Conservation (phyloP, 2,329 filamentous ascomycete genomes). For the Xylariaceae sp. region DNA sequence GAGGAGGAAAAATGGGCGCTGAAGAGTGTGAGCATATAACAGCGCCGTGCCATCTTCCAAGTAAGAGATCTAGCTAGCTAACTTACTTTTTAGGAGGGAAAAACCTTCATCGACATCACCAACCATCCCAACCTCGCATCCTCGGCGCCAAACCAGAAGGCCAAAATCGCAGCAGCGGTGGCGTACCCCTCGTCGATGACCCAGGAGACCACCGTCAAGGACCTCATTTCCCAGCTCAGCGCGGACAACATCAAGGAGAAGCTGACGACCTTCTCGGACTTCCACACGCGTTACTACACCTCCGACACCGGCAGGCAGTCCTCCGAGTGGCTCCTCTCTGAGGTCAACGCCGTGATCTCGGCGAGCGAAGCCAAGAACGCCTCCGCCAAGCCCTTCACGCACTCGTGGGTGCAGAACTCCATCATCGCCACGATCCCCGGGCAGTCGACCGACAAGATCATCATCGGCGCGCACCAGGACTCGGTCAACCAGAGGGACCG, state of each 20-base stretch:
- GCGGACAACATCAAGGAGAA: slow-evolving; percentile 68
- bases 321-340: slow-evolving; percentile 71
- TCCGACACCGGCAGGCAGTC: slow-evolving; percentile 69
- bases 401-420: slow-evolving; percentile 74
- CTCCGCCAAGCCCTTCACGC: slow-evolving; percentile 65
- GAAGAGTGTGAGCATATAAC: slow-evolving; percentile 57
- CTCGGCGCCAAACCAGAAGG: slow-evolving; percentile 30
- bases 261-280: slow-evolving; percentile 66
- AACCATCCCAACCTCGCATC: slow-evolving; percentile 60
- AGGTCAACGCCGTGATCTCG: slow-evolving; percentile 64
- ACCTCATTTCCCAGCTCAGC: slow-evolving; percentile 61
- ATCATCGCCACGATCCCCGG: slow-evolving; percentile 83
- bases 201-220: slow-evolving; percentile 59
- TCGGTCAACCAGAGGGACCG: slow-evolving; percentile 78
- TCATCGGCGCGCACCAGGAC: slow-evolving; percentile 80
- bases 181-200: slow-evolving; percentile 61
- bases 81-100: slow-evolving; percentile 58
- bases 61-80: not conserved
- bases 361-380: slow-evolving; percentile 64
- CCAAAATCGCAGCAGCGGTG: slow-evolving; percentile 45
- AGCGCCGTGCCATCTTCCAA: not conserved
- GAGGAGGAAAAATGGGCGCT: slow-evolving; percentile 77
- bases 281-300: slow-evolving; percentile 70
- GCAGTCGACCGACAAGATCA: slow-evolving; percentile 70
- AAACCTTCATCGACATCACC: slow-evolving; percentile 80